Conservation (phyloP, 2,329 filamentous ascomycete species). For the Diaporthe citri region DNA sequence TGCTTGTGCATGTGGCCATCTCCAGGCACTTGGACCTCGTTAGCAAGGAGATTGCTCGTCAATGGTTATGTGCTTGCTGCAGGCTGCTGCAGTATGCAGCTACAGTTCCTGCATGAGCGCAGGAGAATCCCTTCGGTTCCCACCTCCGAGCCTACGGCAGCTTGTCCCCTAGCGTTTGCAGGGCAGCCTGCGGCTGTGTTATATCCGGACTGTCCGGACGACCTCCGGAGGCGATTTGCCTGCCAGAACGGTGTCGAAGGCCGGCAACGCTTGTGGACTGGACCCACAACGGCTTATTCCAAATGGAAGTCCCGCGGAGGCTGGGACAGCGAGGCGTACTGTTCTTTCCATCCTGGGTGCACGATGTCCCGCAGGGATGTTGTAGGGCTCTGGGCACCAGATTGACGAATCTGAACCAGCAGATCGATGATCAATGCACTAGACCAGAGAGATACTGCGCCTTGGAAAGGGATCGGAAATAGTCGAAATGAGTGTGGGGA, state of each 20-base stretch:
- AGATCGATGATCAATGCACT: neutral
- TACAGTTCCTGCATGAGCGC: neutral
- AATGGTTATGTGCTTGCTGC: neutral
- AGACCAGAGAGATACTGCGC: neutral
- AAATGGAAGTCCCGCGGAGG: neutral
- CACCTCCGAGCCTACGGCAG: conserved; percentile 7
- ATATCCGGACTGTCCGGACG: neutral
- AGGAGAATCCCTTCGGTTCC: neutral
- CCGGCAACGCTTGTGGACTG: neutral
- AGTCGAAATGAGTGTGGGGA: neutral
- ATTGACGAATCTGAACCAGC: neutral
- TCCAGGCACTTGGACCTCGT: neutral
- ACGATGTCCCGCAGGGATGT: neutral
- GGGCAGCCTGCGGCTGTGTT: neutral
- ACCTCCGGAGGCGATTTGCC: neutral
- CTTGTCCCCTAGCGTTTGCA: neutral
- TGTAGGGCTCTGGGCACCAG: neutral
- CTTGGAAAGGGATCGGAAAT: neutral
- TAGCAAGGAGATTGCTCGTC: neutral
- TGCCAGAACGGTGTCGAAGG: neutral
- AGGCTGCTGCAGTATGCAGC: neutral
- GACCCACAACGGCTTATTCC: neutral
- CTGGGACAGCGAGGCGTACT: neutral
- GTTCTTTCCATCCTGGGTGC: neutral
- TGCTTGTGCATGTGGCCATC: neutral